phyloP scores from a whole-genome alignment of 176 grass and related monocot genomes.

The Melocanna baccifera region DNA sequence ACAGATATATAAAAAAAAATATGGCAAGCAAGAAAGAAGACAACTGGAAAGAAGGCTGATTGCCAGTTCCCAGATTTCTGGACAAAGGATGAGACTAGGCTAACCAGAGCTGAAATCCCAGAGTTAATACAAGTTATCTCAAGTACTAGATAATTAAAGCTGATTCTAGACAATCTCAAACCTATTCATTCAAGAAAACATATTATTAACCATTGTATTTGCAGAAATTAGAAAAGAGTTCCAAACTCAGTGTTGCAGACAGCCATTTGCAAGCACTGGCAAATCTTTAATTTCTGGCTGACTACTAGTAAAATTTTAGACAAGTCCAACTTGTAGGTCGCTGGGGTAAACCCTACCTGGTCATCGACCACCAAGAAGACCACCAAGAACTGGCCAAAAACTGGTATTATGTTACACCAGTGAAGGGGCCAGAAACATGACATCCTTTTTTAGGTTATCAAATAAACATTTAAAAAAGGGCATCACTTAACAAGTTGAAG shows the following conservation, averaged over 20 bases:
- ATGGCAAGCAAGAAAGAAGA: not conserved
- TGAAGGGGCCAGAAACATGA: not conserved
- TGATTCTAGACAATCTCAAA: not conserved
- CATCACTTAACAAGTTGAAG: not conserved
- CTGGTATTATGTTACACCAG: not conserved
- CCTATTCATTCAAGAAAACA: not conserved
- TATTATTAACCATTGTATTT: not conserved
- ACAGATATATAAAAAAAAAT: not conserved
- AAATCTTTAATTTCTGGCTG: not conserved
- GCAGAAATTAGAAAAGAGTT: not conserved
- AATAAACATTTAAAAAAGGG: not conserved
- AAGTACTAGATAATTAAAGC: not conserved
- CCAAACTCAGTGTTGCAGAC: not conserved
- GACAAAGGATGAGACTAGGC: not conserved
- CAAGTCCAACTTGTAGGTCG: not conserved
- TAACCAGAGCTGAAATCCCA: not conserved
- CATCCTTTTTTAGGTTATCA: not conserved
- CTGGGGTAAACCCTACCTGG: not conserved
- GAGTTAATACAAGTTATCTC: not conserved
- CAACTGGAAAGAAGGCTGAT: not conserved
- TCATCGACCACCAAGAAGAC: constrained; percentile 8
- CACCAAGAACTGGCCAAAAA: constrained; percentile 1
- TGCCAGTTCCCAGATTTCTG: not conserved
- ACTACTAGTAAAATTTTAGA: not conserved
- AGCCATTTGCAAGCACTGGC: not conserved